phyloP scores from a whole-genome alignment of 192 early-diverging fungal species.

The Coemansia sp. region DNA sequence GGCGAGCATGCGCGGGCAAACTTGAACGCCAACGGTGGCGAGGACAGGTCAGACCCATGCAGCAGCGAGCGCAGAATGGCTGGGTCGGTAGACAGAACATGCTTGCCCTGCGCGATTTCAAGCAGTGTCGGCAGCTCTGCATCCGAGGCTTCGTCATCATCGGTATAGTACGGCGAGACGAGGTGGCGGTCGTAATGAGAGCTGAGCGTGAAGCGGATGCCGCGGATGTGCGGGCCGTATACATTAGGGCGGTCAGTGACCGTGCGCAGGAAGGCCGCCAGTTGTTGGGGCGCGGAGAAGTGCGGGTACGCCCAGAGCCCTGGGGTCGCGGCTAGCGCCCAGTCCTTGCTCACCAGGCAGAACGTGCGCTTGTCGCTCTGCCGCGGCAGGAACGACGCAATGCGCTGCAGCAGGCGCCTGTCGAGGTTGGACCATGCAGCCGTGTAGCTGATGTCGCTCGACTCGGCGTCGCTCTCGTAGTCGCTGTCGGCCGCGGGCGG shows the following conservation, averaged over 20 bases:
- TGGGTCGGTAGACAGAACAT: constrained; percentile 32
- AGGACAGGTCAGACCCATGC: constrained; percentile 36
- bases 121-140: constrained; percentile 32
- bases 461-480: constrained; percentile 25
- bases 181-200: constrained; percentile 44
- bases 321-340: constrained; percentile 27
- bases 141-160: constrained; percentile 6
- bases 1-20: constrained; percentile 41
- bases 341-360: constrained; percentile 36
- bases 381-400: constrained; percentile 22
- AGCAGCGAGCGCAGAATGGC: constrained; percentile 29
- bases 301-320: constrained; percentile 39
- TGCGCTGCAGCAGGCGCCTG: constrained; percentile 34
- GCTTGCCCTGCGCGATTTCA: constrained; percentile 33
- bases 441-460: constrained; percentile 4
- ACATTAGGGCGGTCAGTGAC: constrained; percentile 13
- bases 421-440: constrained; percentile 25
- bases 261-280: constrained; percentile 23
- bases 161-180: constrained; percentile 11
- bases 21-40: constrained; percentile 29
- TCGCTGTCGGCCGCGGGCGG: constrained; percentile 12
- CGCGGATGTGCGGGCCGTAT: constrained; percentile 27
- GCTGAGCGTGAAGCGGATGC: constrained; percentile 36
- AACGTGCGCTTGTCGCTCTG: constrained; percentile 35
- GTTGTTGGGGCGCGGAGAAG: constrained; percentile 34